Evolutionary conservation across 306 rosid genomes (phyloP).

Genomic region (Sicyos baderoa): DNA sequence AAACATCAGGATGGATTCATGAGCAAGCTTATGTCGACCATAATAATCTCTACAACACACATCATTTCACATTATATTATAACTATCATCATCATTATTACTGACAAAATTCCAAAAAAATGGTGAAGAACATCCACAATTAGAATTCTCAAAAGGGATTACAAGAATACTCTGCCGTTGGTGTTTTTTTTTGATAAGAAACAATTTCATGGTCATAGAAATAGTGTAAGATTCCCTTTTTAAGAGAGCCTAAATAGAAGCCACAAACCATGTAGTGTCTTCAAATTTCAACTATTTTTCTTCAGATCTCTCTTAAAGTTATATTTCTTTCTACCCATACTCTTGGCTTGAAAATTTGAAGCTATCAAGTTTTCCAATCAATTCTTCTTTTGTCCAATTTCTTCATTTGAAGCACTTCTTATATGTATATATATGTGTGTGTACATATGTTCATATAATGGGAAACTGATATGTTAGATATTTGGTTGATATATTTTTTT

Average conservation of each 20-base stretch:
- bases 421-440: neutral
- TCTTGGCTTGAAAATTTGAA: neutral
- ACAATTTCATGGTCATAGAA: neutral
- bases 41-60: too few species aligned
- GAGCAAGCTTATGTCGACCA: too few species aligned
- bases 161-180: neutral
- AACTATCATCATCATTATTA: neutral
- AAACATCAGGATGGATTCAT: too few species aligned
- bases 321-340: neutral
- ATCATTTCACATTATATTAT: too few species aligned
- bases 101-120: neutral
- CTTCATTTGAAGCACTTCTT: neutral
- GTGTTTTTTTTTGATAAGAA: too few species aligned
- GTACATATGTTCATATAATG: neutral
- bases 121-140: neutral
- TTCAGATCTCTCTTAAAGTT: neutral
- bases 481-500: neutral
- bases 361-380: neutral
- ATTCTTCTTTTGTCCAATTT: neutral
- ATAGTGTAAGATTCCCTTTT: neutral
- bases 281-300: neutral
- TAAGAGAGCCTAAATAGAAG: neutral
- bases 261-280: neutral
- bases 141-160: neutral
- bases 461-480: constrained; percentile 2